Conservation (phyloP, 2,329 filamentous ascomycete genomes). For the Rutstroemia sp. region DNA sequence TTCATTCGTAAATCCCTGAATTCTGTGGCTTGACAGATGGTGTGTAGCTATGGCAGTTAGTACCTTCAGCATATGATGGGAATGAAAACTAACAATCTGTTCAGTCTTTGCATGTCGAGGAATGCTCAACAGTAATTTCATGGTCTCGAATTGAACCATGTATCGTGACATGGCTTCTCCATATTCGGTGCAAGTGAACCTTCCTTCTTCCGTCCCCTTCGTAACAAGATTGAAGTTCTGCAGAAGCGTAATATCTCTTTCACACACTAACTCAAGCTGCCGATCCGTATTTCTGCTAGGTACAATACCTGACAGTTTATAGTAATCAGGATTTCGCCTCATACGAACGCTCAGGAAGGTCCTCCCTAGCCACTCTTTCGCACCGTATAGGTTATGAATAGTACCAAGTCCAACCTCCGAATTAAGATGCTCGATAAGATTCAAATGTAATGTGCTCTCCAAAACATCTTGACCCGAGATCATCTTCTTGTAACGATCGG, state of each 20-base stretch:
- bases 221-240: slow-evolving; percentile 52
- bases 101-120: slow-evolving; percentile 53
- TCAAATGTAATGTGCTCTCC: slow-evolving; percentile 72
- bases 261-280: slow-evolving; percentile 62
- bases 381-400: slow-evolving; percentile 55
- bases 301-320: slow-evolving; percentile 52
- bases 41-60: slow-evolving; percentile 47
- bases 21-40: slow-evolving; percentile 60
- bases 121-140: slow-evolving; percentile 61
- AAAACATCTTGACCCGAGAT: slow-evolving; percentile 65
- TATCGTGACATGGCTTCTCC: slow-evolving; percentile 79
- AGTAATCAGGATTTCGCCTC: slow-evolving; percentile 61
- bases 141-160: slow-evolving; percentile 72
- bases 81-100: slow-evolving; percentile 53
- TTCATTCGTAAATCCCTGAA: slow-evolving; percentile 68
- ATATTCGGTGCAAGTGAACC: slow-evolving; percentile 59
- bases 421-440: slow-evolving; percentile 77
- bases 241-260: slow-evolving; percentile 58
- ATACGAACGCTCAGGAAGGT: slow-evolving; percentile 76
- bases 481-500: slow-evolving; percentile 62
- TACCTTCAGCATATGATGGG: background rate
- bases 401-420: slow-evolving; percentile 75
- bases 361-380: slow-evolving; percentile 66
- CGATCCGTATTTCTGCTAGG: slow-evolving; percentile 49
- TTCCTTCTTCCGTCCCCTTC: slow-evolving; percentile 27